These are phyloP conservation scores for Candida hungchunana DNA, from an alignment of 805 yeast species.

Conservation along the genomic window DNA sequence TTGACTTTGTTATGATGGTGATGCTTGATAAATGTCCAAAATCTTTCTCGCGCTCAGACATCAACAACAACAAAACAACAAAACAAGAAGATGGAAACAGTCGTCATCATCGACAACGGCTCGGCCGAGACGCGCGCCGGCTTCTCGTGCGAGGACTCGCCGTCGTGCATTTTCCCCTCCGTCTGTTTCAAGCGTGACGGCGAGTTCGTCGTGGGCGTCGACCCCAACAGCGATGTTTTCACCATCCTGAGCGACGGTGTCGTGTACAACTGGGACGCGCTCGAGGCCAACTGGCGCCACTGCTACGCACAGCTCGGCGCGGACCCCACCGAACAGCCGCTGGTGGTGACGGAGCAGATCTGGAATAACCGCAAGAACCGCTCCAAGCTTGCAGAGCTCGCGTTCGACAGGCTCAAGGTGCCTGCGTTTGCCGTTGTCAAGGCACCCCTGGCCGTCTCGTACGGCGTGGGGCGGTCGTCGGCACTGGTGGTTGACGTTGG, in stretches of 20 bases:
- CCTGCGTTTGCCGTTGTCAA: conserved; percentile 76
- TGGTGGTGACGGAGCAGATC: conserved; percentile 57
- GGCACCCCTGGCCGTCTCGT: conserved; percentile 72
- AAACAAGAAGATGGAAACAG: conserved; percentile 32
- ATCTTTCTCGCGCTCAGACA: too few species aligned
- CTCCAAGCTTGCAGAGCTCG: conserved; percentile 58
- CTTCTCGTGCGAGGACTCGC: conserved; percentile 59
- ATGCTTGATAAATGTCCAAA: too few species aligned
- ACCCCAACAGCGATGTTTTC: conserved; percentile 34
- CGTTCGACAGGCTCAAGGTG: conserved; percentile 68
- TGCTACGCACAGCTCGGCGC: conserved; percentile 52
- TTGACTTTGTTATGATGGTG: too few species aligned
- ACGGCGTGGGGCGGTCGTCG: conserved; percentile 72
- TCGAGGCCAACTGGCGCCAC: conserved; percentile 63
- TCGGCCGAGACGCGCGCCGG: conserved; percentile 66
- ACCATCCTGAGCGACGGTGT: conserved; percentile 61
- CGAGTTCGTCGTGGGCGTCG: conserved; percentile 40
- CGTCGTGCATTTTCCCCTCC: conserved; percentile 54
- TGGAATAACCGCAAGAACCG: conserved; percentile 65
- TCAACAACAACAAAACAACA: not conserved
- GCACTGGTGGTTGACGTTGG: conserved; percentile 84
- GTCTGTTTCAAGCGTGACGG: conserved; percentile 40
- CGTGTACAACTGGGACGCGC: conserved; percentile 69
- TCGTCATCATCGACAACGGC: conserved; percentile 70
- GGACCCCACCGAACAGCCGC: conserved; percentile 58